These are phyloP conservation scores for Acephala macrosclerotiorum DNA, from an alignment of 2,329 filamentous ascomycete species.

Conservation along the genomic window DNA sequence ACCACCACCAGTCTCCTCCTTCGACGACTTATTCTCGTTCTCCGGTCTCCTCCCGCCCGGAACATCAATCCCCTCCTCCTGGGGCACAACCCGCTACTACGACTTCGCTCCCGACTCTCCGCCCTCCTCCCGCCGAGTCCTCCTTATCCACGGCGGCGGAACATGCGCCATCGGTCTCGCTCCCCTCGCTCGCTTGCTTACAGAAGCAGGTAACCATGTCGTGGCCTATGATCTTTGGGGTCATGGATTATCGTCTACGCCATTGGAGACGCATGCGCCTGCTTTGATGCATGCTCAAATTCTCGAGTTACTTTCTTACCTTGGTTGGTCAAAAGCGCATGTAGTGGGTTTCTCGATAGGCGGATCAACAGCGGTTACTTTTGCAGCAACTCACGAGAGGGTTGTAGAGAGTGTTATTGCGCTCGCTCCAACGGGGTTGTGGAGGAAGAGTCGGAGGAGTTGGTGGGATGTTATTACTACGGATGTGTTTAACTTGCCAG, in stretches of 20 bases:
- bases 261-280: slow-evolving; percentile 49
- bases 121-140: slow-evolving; percentile 39
- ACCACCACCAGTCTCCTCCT: slow-evolving; percentile 24
- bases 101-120: slow-evolving; percentile 17
- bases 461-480: slow-evolving; percentile 19
- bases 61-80: slow-evolving; percentile 21
- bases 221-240: slow-evolving; percentile 60
- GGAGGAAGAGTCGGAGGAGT: slow-evolving; percentile 37
- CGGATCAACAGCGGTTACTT: slow-evolving; percentile 49
- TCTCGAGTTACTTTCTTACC: slow-evolving; percentile 47
- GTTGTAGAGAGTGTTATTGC: slow-evolving; percentile 48
- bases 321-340: slow-evolving; percentile 53
- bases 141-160: slow-evolving; percentile 59
- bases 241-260: slow-evolving; percentile 59
- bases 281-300: slow-evolving; percentile 53
- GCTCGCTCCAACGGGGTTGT: slow-evolving; percentile 56
- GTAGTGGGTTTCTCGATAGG: slow-evolving; percentile 60
- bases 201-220: slow-evolving; percentile 49
- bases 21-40: slow-evolving; percentile 27
- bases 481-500: slow-evolving; percentile 28
- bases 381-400: slow-evolving; percentile 43
- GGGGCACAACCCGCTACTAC: slow-evolving; percentile 29
- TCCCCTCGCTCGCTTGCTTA: slow-evolving; percentile 50
- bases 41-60: slow-evolving; percentile 26
- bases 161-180: slow-evolving; percentile 57